Conservation (phyloP, 2,329 filamentous ascomycete species). For the Xylariaceae sp. region DNA sequence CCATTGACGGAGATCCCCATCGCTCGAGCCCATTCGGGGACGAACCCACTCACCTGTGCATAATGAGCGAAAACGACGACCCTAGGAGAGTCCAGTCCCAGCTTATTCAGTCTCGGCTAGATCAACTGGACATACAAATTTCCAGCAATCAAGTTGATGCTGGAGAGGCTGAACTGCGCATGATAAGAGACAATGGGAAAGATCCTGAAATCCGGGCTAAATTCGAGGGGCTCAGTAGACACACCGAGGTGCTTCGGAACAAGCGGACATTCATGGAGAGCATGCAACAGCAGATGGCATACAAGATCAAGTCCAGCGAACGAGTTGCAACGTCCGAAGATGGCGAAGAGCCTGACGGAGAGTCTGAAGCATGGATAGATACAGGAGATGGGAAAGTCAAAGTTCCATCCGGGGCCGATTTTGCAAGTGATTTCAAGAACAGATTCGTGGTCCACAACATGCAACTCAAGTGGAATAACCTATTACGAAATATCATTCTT, state of each 20-base stretch:
- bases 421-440: slow-evolving; percentile 93
- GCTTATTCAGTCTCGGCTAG: slow-evolving; percentile 72
- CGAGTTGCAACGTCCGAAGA: slow-evolving; percentile 13
- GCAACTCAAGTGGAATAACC: slow-evolving; percentile 98
- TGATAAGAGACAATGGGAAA: slow-evolving; percentile 41
- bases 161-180: slow-evolving; percentile 67
- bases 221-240: slow-evolving; percentile 51
- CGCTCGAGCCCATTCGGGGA: slow-evolving; percentile 85
- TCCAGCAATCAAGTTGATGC: slow-evolving; percentile 64
- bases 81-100: slow-evolving; percentile 82
- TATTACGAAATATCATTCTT: slow-evolving; percentile 88
- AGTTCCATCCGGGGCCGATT: slow-evolving; percentile 66
- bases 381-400: slow-evolving; percentile 56
- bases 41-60: slow-evolving; percentile 88
- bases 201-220: slow-evolving; percentile 47
- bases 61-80: slow-evolving; percentile 87
- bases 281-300: slow-evolving; percentile 45
- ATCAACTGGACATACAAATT: slow-evolving; percentile 72
- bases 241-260: slow-evolving; percentile 48
- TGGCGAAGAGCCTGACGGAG: slow-evolving; percentile 17
- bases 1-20: slow-evolving; percentile 71
- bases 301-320: slow-evolving; percentile 25
- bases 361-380: slow-evolving; percentile 34
- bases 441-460: slow-evolving; percentile 97
- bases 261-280: slow-evolving; percentile 52